phyloP scores from a whole-genome alignment of 2,329 filamentous ascomycete genomes.

The Coniochaeta sp. region DNA sequence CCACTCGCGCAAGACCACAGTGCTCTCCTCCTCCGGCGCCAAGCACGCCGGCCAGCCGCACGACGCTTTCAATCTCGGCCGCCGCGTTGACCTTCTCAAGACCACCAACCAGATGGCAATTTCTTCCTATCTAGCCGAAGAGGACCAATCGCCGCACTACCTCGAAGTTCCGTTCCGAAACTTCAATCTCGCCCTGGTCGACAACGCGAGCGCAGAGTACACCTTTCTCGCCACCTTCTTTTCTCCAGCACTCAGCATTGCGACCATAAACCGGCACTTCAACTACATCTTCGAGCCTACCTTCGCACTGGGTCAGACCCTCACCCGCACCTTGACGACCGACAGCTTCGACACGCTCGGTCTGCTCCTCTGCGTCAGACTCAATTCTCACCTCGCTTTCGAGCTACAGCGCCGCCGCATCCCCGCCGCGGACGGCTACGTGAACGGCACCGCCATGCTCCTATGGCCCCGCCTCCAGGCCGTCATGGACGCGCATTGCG shows the following conservation, averaged over 20 bases:
- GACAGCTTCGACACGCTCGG: constrained; percentile 80
- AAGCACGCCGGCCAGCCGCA: constrained; percentile 53
- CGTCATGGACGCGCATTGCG: constrained; percentile 88
- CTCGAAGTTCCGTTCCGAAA: constrained; percentile 87
- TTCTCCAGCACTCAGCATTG: constrained; percentile 65
- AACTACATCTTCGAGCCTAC: constrained; percentile 84
- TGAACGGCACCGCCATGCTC: constrained; percentile 92
- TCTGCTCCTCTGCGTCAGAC: constrained; percentile 78
- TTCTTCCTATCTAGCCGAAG: constrained; percentile 84
- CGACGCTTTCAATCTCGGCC: constrained; percentile 83
- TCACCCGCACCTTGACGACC: constrained; percentile 71
- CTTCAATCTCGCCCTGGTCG: constrained; percentile 88
- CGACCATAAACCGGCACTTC: constrained; percentile 76
- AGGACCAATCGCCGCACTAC: constrained; percentile 79
- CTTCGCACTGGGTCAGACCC: constrained; percentile 69
- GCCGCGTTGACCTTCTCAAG: constrained; percentile 75
- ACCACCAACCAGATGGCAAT: constrained; percentile 67
- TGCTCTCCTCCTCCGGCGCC: constrained; percentile 41
- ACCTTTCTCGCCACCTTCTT: constrained; percentile 91
- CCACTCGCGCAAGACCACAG: constrained; percentile 53
- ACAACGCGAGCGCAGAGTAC: constrained; percentile 93
- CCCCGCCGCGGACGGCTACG: constrained; percentile 80
- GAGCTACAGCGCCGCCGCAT: constrained; percentile 87
- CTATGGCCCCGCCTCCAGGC: constrained; percentile 94
- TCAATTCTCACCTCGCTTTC: constrained; percentile 93